Percentiles rank a stretch among this genome's conserved stretches.
phyloP scores from a whole-genome alignment of 495 filamentous ascomycete species.

The Penicillium nucicola region DNA sequence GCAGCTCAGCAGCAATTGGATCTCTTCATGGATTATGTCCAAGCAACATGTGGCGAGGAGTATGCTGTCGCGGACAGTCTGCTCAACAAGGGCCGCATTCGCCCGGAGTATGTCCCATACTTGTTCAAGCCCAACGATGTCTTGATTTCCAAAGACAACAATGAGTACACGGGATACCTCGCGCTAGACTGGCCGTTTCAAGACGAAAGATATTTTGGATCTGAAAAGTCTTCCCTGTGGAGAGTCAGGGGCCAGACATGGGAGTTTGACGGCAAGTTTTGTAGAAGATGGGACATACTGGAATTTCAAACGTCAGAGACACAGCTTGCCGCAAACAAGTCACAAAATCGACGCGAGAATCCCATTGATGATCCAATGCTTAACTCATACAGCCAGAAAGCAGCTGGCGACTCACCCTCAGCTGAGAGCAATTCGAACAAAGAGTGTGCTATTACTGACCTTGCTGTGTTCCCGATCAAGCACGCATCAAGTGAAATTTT shows the following conservation, averaged over 20 bases:
- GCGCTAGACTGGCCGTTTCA: neutral
- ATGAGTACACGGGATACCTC: constrained; percentile 1
- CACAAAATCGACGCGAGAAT: neutral
- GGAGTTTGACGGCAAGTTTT: neutral
- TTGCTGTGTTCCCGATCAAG: constrained; percentile 11
- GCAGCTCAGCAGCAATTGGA: constrained; percentile 1
- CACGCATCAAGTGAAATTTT: constrained; percentile 9
- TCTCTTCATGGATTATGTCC: constrained; percentile 7
- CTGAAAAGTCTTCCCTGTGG: neutral
- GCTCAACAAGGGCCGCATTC: constrained; percentile 18
- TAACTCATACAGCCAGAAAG: no score
- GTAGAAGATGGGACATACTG: neutral
- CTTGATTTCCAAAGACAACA: constrained; percentile 6
- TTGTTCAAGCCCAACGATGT: constrained; percentile 18
- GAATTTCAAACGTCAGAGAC: neutral
- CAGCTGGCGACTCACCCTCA: neutral
- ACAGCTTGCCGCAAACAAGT: no score
- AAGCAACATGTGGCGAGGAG: constrained; percentile 3
- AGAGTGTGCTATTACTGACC: constrained; percentile 2
- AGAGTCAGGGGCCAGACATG: neutral
- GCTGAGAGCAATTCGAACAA: neutral
- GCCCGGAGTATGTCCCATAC: constrained; percentile 19
- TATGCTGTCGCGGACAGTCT: constrained; percentile 16
- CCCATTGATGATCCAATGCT: no score
- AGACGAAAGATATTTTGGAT: neutral